Conservation (phyloP, 805 yeast species). For the Pichia deserticola region DNA sequence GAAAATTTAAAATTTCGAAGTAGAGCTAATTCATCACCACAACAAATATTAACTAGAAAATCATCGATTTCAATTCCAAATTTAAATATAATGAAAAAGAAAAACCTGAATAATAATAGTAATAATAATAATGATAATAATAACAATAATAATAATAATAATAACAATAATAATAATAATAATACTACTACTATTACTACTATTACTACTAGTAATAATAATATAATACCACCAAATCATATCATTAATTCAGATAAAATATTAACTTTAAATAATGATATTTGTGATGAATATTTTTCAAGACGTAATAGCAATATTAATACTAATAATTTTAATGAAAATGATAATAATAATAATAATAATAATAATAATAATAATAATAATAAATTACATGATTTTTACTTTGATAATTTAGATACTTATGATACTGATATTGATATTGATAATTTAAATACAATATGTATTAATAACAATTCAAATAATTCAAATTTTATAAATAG, state of each 20-base stretch:
- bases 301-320: slow-evolving; percentile 2
- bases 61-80: neutral
- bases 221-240: neutral
- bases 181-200: too few relatives aligned
- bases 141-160: too few relatives aligned
- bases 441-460: too few relatives aligned
- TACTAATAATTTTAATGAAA: too few relatives aligned
- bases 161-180: neutral
- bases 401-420: neutral
- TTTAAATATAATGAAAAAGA: neutral
- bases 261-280: slow-evolving; percentile 8
- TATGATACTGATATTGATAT: neutral
- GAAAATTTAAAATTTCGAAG: neutral
- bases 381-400: too few relatives aligned
- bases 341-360: too few relatives aligned
- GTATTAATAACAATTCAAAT: neutral
- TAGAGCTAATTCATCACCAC: slow-evolving; percentile 4
- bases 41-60: neutral
- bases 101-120: neutral
- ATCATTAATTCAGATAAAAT: neutral
- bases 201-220: too few relatives aligned
- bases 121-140: neutral
- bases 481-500: neutral
- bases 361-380: too few relatives aligned
- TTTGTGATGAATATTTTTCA: slow-evolving; percentile 22